Base-by-base conservation (phyloP, 768 basidiomycete species). In the Amanita inopinata region DNA sequence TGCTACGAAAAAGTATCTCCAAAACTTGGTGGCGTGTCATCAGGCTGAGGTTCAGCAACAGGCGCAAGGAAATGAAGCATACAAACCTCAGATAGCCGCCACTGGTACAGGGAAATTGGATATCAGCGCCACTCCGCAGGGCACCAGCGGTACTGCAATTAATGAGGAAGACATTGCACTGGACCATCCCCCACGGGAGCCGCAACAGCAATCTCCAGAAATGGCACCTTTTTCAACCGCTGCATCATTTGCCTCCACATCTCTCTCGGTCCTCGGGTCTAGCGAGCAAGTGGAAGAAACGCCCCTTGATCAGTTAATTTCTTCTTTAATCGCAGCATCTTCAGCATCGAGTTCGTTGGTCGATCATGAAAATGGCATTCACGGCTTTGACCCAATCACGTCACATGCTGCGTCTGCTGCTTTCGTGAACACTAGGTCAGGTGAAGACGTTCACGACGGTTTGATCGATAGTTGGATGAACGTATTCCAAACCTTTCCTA, bases 1-100 rank as follows among this genome's bases (percentile, higher is more conserved):
- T 24, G 74, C 79, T 1, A 61, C 74, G 28, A 74, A 70, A 53
- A 73, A 69, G 8, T 70, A 68, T 48, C 31, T 69, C 31, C 56
- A 60, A 35, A 48, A 59, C 32, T 48, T 51, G 28, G 51, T 51
- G 19, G 23, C 5, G 7, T 14, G 31, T 15, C 41, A 14, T 33
- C 10, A 15, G 40, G 33, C 17, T 12, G 33, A 27, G 19, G 23
- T 22, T 18, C 33, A 20, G 31, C 20, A 4, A 40, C 18, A 12
- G 15, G 44, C 27, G 24, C 14, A 27, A 9, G 18, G 12, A 14
- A 5, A 9, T n/a, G 14, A 31, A 31, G 22, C 15, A n/a, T 35
- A 37, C 19, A 31, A 28, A 24, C 22, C 43, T 19, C 34, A 38
- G 3, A 30, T 33, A 5, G 34, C 34, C 17, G 25, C 34, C 3